Evolutionary conservation across 345 rosid species (phyloP), one percentile per base, ranked within the genome.

Genomic region (Chamaenerion angustifolium): DNA sequence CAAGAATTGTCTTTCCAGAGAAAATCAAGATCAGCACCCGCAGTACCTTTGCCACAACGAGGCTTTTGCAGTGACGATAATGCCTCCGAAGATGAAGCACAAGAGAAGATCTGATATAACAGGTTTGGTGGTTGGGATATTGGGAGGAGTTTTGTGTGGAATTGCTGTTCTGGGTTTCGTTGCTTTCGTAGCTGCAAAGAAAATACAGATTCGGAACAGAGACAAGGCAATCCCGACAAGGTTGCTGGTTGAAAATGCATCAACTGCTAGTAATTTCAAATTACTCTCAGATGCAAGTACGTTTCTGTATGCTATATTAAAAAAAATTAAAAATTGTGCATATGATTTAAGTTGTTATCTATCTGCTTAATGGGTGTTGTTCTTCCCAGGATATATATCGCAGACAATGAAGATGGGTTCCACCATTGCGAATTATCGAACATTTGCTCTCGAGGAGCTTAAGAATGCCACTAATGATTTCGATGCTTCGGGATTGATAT

Each of bases 391-490:
- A 59, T 40, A 64, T 35, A 81, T 78, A 62, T 78, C 82, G 31
- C 69, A 74, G 56, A 78, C 80, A 58, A 78, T 78, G 89, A 81
- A 76, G 68, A 61, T 78, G 64, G 89, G 89, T 50, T 74, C 85
- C 45, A 56, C 23, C 49, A 75, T 72, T 27, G 78, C 85, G 12
- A 49, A 64, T 31, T 78, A 74, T 66, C 71, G 80, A 54, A 51
- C 76, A 15, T 81, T 76, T 58, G 48, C 77, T 44, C 15, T 78
- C 62, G 89, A 78, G 56, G 85, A 81, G 56, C 77, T 78, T n/a
- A 70, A 73, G 57, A 73, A 78, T 53, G 76, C 82, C 25, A 81
- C 85, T 1, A 62, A 62, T 46, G 62, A 74, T 57, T 81, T 78
- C 37, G 46, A 70, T 52, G 43, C 52, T 55, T 64, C 71, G 13